A percentile compares a stretch with the other conserved stretches of the same genome.
Conservation (phyloP, 2,329 filamentous ascomycete genomes). For the Exophiala phaeomuriformis region DNA sequence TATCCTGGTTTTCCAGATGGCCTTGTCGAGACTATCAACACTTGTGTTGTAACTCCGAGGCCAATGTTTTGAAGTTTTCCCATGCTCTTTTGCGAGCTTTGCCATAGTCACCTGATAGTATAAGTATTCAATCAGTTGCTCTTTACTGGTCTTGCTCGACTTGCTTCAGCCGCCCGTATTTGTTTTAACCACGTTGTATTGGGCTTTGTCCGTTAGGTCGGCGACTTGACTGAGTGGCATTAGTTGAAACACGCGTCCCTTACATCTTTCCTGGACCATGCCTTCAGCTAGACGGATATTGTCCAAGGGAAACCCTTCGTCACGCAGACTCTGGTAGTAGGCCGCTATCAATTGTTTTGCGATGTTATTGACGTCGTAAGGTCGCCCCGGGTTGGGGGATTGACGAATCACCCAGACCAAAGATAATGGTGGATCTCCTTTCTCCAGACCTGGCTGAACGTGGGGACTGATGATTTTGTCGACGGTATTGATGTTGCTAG, state of each 20-base stretch:
- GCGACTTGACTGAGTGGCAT: conserved; percentile 20
- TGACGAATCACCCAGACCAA: conserved; percentile 23
- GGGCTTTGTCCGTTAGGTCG: conserved; percentile 5
- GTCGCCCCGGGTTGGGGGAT: conserved; percentile 10
- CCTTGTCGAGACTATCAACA: background rate
- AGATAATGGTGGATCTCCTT: conserved; percentile 18
- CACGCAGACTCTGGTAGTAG: conserved; percentile 24
- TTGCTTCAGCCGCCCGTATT: background rate
- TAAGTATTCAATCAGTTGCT: background rate
- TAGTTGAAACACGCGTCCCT: conserved; percentile 10
- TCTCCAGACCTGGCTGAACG: conserved; percentile 24
- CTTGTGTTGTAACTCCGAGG: background rate
- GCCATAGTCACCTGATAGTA: background rate
- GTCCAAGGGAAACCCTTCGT: conserved; percentile 24
- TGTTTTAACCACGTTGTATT: conserved; percentile 3
- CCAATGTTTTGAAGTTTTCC: background rate
- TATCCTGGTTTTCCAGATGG: background rate
- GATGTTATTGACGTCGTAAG: conserved; percentile 12
- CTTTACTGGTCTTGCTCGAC: background rate
- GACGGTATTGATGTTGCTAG: background rate
- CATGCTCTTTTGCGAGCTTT: background rate
- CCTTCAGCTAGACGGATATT: conserved; percentile 23
- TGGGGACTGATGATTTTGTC: conserved; percentile 18
- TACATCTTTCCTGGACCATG: conserved; percentile 18
- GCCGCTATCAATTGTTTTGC: conserved; percentile 21